Evolutionary conservation across 176 grass and related monocot species (phyloP), one percentile per base, ranked within the genome.

Genomic region (Chloris gayana): DNA sequence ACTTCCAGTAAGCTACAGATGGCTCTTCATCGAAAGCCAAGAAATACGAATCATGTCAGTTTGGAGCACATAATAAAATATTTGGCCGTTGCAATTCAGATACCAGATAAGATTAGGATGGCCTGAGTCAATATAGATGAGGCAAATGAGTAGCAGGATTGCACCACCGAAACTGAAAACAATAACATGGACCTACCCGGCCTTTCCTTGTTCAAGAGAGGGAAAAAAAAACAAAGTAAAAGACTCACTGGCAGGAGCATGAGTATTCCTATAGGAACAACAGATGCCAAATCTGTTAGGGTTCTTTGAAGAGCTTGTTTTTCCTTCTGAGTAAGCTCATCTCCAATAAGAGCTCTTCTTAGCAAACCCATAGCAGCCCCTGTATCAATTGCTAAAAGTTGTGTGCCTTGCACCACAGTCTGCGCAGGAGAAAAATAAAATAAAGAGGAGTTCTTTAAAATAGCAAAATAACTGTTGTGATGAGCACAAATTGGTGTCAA

Each of bases 221-320:
- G n/a, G n/a, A n/a, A n/a, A 33, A 29, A 50, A 71, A 81, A 34
- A 0, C 3, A 34, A 39, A 78, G 75, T 27, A 74, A 49, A 85
- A 83, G 27, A 93, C 92, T 99, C 67, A 99, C 97, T 53, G 97
- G 97, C 79, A 99, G 87, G 77, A 99, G 97, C 97, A 99, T 99
- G 51, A 99, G 93, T 74, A 99, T 84, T 85, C 97, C 97, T 80
- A 99, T 99, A 79, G 97, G 97, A 82, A 99, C 87, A 69, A 96
- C 97, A 81, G 97, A 99, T 65, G 97, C 97, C 87, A 99, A 76
- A 76, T 99, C 97, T 11, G 97, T 99, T 74, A 99, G 66, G 65
- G 97, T 99, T 96, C 97, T 93, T 73, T 91, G 93, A 93, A 99
- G 93, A 84, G 93, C 97, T 60, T 93, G 91, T 42, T 96, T 96